Base-by-base conservation (phyloP, 2,329 filamentous ascomycete species). In the Cercospora zeae-maydis region DNA sequence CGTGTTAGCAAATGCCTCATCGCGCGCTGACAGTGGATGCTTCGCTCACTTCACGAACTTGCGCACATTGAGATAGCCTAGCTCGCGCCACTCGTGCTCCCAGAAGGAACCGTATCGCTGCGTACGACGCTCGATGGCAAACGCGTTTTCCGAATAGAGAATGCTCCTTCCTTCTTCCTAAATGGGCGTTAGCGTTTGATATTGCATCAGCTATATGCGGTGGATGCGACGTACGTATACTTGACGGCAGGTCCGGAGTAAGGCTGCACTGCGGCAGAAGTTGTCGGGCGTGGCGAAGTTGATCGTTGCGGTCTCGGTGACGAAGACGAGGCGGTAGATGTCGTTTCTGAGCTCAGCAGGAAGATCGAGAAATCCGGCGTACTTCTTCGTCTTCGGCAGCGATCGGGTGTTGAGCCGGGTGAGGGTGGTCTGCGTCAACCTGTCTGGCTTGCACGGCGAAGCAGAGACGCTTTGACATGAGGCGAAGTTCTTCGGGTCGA, bases 131-230 rank as follows among this genome's bases (percentile, higher is more conserved):
- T 75, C 72, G 63, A 83, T 80, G 39, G 73, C 65, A 70, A 83
- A 83, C 2, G 70, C 73, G 66, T 83, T 83, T 65, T 81, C 78
- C n/a, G 78, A 75, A 64, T 84, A 84, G 0, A 84, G 73, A 37
- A 83, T 75, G 31, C 73, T 77, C 45, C 78, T 76, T 21, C 74
- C 81, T 74, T 83, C 81, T 33, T 77, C 64, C 66, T 67, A 52
- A 70, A 19, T 11, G 21, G 19, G 54, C 77, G 71, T 65, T 39
- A 66, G 66, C 45, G 6, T 55, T 16, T 49, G 42, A 56, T 33
- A 24, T 19, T 58, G 55, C 45, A 54, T 52, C 14, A 30, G 24
- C 52, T 49, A 49, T 58, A 24, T 34, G 45, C 19, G 19, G 34
- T 21, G 33, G 19, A n/a, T 14, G 33, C 19, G 19, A 58, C 66